A percentile compares a stretch with the other conserved stretches of the same genome.
phyloP scores from a whole-genome alignment of 2,329 filamentous ascomycete genomes.

The Penicillium sp. region DNA sequence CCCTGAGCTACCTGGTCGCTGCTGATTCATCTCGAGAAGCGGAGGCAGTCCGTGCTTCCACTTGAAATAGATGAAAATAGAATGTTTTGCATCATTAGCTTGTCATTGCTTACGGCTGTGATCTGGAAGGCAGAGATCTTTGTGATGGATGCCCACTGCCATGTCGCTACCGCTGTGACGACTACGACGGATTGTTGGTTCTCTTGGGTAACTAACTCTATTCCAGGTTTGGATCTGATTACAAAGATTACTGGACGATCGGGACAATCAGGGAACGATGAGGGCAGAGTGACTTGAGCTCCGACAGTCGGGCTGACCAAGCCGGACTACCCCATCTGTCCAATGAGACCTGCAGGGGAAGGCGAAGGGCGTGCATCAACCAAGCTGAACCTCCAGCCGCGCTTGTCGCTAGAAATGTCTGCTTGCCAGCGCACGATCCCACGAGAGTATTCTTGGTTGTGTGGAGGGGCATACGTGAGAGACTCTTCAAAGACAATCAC shows the following conservation, averaged over 20 bases:
- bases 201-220: neutral
- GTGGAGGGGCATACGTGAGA: too few species aligned
- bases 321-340: neutral
- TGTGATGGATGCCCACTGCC: neutral
- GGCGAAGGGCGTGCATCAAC: neutral
- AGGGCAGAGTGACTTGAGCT: slow-evolving; percentile 4
- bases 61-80: neutral
- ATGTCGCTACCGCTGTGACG: neutral
- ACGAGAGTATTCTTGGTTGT: too few species aligned
- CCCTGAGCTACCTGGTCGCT: neutral
- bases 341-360: slow-evolving; percentile 12
- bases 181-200: neutral
- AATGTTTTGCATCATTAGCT: neutral
- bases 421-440: too few species aligned
- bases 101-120: neutral
- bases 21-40: neutral
- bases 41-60: slow-evolving; percentile 1
- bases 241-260: slow-evolving; percentile 1
- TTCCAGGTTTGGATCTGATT: neutral
- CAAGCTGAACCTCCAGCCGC: slow-evolving; percentile 3
- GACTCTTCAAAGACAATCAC: neutral
- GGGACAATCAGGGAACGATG: slow-evolving; percentile 16
- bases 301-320: slow-evolving; percentile 10
- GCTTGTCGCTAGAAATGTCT: slow-evolving; percentile 15
- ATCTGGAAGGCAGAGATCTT: neutral